Evolutionary conservation across 2,329 filamentous ascomycete genomes (phyloP), one percentile per base, ranked within the genome.

Genomic region (Fusarium foetens): DNA sequence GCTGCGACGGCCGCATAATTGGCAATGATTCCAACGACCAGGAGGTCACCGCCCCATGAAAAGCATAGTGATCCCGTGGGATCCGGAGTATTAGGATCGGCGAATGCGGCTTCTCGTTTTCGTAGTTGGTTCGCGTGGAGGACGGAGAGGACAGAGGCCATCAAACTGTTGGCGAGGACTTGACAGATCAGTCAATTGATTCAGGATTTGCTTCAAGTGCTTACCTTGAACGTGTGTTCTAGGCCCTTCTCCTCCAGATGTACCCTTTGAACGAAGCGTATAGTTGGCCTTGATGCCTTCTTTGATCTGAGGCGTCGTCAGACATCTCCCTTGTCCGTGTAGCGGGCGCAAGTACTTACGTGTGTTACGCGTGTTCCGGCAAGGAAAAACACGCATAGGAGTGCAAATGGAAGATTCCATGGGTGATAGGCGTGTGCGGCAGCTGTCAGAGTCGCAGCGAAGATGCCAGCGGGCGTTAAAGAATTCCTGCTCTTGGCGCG

Each of bases 1-100:
- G 95, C 94, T 25, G 94, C 91, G 14, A 97, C 94, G 53, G 94
- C 93, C 31, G 94, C 95, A 78, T 99, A 99, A 83, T 97, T 95
- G 45, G 90, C 89, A 73, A 93, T 88, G 73, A 92, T 91, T 17
- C 91, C 91, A 25, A 92, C 78, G 16, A 91, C 83, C 8, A 92
- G 83, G 9, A 92, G 80, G 76, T 92, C 90, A 39, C 90, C 90
- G 53, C 84, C 84, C 88, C 88, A 91, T 1, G 85, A 81, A 77
- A 84, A 91, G 81, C 89, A 91, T 58, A 86, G 79, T 19, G 84
- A 84, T 61, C 85, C 83, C 21, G 79, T 58, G 5, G 81, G 80
- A 52, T 78, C 73, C 48, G 77, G 71, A 6, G 72, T 66, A 38
- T 78, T 77, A 6, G 80, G 77, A 55, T 80, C 78, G 58, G 80